Conservation (phyloP, 2,329 filamentous ascomycete species). For the Arthrobotrys megalospora region DNA sequence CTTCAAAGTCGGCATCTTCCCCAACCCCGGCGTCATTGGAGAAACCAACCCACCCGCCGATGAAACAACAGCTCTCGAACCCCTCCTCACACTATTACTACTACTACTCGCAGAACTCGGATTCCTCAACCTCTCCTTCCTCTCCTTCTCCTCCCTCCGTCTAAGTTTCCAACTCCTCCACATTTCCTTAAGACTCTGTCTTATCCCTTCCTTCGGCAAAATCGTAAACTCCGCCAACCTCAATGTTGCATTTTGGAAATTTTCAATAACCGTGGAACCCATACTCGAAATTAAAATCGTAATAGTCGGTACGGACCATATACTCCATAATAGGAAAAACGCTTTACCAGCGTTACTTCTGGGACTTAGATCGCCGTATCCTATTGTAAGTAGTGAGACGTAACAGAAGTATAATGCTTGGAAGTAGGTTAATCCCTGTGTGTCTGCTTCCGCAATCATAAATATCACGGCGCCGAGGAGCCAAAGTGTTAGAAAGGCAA, state of each 20-base stretch:
- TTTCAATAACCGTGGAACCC: conserved; percentile 83
- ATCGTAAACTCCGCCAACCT: conserved; percentile 77
- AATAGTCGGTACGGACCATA: conserved; percentile 88
- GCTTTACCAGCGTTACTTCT: conserved; percentile 83
- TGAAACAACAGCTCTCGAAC: neutral
- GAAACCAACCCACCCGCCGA: neutral
- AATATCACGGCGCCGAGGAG: conserved; percentile 85
- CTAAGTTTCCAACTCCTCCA: conserved; percentile 20
- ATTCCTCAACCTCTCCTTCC: conserved; percentile 3
- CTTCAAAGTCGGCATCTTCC: conserved; percentile 14
- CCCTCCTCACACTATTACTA: conserved; percentile 27
- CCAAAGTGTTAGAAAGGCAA: conserved; percentile 83
- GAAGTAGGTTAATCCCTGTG: conserved; percentile 79
- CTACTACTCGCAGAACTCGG: conserved; percentile 66
- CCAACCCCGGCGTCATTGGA: neutral
- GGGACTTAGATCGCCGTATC: conserved; percentile 85
- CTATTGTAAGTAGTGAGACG: conserved; percentile 85
- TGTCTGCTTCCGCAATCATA: conserved; percentile 72
- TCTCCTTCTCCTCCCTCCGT: conserved; percentile 2
- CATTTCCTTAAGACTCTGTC: conserved; percentile 32
- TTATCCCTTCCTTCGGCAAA: conserved; percentile 72
- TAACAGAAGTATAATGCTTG: conserved; percentile 89
- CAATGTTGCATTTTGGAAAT: conserved; percentile 76
- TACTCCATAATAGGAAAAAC: conserved; percentile 92
- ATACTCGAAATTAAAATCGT: conserved; percentile 88